Evolutionary conservation across 2,329 filamentous ascomycete species (phyloP), one percentile per base, ranked within the genome.

Genomic region (Stemphylium vesicarium): DNA sequence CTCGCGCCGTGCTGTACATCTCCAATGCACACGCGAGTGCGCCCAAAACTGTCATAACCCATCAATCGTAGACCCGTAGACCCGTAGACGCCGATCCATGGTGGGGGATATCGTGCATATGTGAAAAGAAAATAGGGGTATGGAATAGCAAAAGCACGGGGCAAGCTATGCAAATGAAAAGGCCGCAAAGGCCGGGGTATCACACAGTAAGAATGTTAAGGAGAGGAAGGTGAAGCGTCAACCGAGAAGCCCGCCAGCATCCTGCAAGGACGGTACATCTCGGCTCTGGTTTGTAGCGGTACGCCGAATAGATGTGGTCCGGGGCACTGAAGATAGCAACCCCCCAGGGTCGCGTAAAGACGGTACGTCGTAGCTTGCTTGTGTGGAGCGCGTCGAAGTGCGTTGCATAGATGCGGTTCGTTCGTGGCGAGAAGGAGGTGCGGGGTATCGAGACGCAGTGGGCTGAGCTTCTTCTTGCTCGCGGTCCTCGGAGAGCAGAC

Each of bases 201-300:
- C 71, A 74, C 57, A 55, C 57, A 57, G 37, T 59, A 61, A 22
- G 40, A 57, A 43, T 18, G 42, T 37, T 44, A 56, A 35, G 55
- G 54, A 58, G 57, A 59, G 33, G 50, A 64, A 60, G 35, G 41
- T 18, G 51, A 29, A 53, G 31, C 46, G 29, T 44, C 51, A 60
- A 35, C 65, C 66, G 50, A 75, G 69, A 8, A 75, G 64, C 38
- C 69, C 71, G 35, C 71, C 72, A 5, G 69, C 64, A 38, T 75
- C 72, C 54, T 72, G 67, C 48, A 74, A 46, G 3, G 65, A 68
- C 10, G 70, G 68, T 11, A 64, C 51, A 16, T 68, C 59, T 31
- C 64, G 57, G 52, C 61, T 66, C 36, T 55, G 62, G 24, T 67
- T 57, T 13, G 69, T 70, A 20, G 60, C 29, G 37, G 39, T 72